Base-by-base conservation (phyloP, 208 protist species). In the Acanthamoeba healyi region DNA sequence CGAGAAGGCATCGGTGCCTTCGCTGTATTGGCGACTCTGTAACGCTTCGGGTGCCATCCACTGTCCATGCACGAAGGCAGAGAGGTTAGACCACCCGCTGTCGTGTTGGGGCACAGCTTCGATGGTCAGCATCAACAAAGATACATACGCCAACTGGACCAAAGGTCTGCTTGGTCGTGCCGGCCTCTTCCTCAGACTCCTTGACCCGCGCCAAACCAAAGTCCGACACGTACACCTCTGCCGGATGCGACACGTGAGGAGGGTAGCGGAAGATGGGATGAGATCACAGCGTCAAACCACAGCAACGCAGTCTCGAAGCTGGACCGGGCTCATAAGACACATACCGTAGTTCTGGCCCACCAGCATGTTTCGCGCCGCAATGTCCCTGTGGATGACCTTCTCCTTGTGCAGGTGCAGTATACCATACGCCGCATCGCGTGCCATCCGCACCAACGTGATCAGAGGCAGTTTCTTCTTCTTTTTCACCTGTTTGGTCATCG, bases 201-300 rank as follows among this genome's bases (percentile, higher is more conserved):
- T 92, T 72, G 56, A 74, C 63, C n/a, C 86, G 86, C 42, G 86
- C 86, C 86, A 92, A 38, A 26, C 86, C 86, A 46, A 92, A 92
- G 58, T 92, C 86, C 14, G 86, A 92, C 19, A 92, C 61, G 38
- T 56, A 92, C 38, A 92, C 86, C 49, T 65, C 86, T 92, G 63
- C 0, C 0, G 17, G 14, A 36, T 15, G 72, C 0, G 6, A 82
- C 9, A 38, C 10, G n/a, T 44, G 10, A 58, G 72, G 40, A 36
- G 26, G 63, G 14, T 1, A 51, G 56, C 56, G n/a, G n/a, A n/a
- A n/a, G n/a, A n/a, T n/a, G n/a, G n/a, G n/a, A n/a, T n/a, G n/a
- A n/a, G n/a, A n/a, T n/a, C n/a, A n/a, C n/a, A n/a, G n/a, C n/a
- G n/a, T n/a, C n/a, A n/a, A n/a, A n/a, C n/a, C n/a, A n/a, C n/a